Evolutionary conservation across 2,329 filamentous ascomycete species (phyloP), one percentile per base, ranked within the genome.

Genomic region (Cryoendolithus antarcticus): DNA sequence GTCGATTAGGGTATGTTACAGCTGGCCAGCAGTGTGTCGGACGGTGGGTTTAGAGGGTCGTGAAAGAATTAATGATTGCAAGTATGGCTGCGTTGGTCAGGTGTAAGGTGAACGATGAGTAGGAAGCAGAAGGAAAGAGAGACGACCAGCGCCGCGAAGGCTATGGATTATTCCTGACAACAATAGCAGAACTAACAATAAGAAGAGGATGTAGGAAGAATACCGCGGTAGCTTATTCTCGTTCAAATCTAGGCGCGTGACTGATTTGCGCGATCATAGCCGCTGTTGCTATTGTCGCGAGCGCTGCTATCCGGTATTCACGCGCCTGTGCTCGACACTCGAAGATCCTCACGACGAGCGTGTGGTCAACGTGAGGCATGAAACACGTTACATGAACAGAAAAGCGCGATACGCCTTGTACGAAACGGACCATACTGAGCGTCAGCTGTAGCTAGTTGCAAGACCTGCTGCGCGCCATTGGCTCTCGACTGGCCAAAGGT

Each of bases 151-250:
- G 43, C 52, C 53, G 48, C 41, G 43, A 50, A 51, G 51, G 49
- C 48, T 39, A 46, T 45, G 45, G 47, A 46, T 54, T 54, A 55
- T 53, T 47, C 45, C 37, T 41, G 33, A 42, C 37, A 35, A 58
- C 59, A 64, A 62, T 59, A 60, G 51, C 48, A 58, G 51, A 51
- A 54, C 36, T 37, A 49, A 56, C 51, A 56, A 58, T 56, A 52
- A 43, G 43, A 50, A 49, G 35, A 45, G 43, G 43, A 47, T 48
- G 41, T 43, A 48, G 19, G 15, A 40, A 38, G 32, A 12, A 34
- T 15, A 34, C n/a, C 12, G 30, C 30, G 10, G 30, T 32, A 19
- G 15, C 15, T 19, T 19, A 19, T 19, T 19, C 15, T 19, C 15
- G 15, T 32, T n/a, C 30, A 32, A n/a, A n/a, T n/a, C 30, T 6